Base-by-base conservation (phyloP, 441 rosid species). In the Erysimum cheiri region DNA sequence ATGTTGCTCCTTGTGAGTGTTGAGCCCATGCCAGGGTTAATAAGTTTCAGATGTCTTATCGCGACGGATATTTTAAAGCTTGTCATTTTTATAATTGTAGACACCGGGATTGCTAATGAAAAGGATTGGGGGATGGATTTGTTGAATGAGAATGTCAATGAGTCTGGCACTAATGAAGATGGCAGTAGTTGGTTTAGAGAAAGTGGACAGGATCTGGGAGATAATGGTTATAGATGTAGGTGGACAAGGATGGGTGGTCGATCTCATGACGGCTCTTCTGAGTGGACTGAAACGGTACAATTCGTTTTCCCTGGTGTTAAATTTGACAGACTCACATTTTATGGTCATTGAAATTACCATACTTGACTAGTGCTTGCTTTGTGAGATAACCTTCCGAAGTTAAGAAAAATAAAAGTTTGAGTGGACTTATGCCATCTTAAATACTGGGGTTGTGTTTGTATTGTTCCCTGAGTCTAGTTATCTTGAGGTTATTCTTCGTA, bases 91-190 rank as follows among this genome's bases (percentile, higher is more conserved):
- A 40, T 64, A 12, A 58, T 26, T 85, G 78, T 77, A 95, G 99
- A 92, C 82, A 92, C 99, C 4, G 99, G 99, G 48, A 95, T 95
- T 69, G 99, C 99, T 17, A 92, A 85, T 78, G 99, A 95, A 83
- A 92, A 95, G 78, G 99, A 95, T 64, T 92, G 98, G 99, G 98
- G 96, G 52, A 95, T 95, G 66, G 80, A 74, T 76, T 83, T 90
- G 83, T 79, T 92, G 82, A 95, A 81, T 73, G 99, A 88, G 59
- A 83, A 81, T 75, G 88, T 89, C 63, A 90, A 78, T 63, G 99
- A 92, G 85, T 71, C 95, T 61, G 99, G 99, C 19, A 84, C 83
- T 33, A 92, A 89, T 77, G 99, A 92, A 70, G 98, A 92, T 82
- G 96, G 95, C 33, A 85, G 96, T 82, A 86, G 85, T 69, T 95